Base-by-base conservation (phyloP, 495 filamentous ascomycete species). In the Lepidopterella palustris region DNA sequence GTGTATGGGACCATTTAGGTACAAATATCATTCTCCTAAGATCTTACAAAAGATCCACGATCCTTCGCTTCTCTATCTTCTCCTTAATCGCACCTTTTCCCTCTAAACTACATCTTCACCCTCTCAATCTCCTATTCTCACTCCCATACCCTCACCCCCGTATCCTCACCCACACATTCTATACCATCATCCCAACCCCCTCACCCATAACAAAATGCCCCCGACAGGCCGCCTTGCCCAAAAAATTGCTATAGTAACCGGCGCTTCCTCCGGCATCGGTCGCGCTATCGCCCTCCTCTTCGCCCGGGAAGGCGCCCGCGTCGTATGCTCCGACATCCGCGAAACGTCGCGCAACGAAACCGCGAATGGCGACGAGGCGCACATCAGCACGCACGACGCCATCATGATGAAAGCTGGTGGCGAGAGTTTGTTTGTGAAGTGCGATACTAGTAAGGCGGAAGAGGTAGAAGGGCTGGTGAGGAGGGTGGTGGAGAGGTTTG, bases 391-490 rank as follows among this genome's bases (percentile, higher is more conserved):
- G 1, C 52, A 67, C 25, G 42, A 45, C 3, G 53, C 58, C 23
- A 29, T 72, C 40, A 65, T 74, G 0, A 69, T 62, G 4, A 50
- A 70, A 45, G 28, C 52, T 0, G 71, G 66, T 29, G 66, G 62
- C 29, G 60, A 58, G 18, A 67, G 67, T 3, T 61, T 71, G 45
- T 76, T 77, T 42, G 67, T 77, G 21, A 70, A 75, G 45, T 72
- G 66, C 10, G 70, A 76, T 53, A 64, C 78, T 9, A 66, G 62
- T 15, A 53, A 54, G 8, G 49, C 65, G 8, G 60, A 63, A 25
- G 65, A 79, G 9, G 71, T 80, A 47, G 66, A 77, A 59, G 57
- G 31, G 0, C 50, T 78, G 26, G 68, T 84, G 2, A 31, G 68
- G 15, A 55, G 15, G 0, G 70, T 74, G 2, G 78, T 79, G 11